Conservation (phyloP, 441 rosid species). For the Viola pubescens region DNA sequence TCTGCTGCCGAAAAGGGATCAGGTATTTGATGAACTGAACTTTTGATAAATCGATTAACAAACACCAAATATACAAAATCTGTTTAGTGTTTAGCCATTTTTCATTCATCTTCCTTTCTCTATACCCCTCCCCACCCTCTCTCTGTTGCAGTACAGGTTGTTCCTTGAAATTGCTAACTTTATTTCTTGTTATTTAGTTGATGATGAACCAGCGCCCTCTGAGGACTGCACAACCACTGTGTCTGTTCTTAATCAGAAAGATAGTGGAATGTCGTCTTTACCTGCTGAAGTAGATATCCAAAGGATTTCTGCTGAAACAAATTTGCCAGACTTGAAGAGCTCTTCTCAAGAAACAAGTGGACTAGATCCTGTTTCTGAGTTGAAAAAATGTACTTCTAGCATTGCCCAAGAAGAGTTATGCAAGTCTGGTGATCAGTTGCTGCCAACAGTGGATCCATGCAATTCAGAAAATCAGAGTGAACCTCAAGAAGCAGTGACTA, state of each 20-base stretch:
- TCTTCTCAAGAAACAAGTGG: conserved; percentile 27
- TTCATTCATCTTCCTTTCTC: background rate
- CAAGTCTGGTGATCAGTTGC: conserved; percentile 26
- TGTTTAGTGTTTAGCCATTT: conserved; percentile 11
- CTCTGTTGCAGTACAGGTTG: conserved; percentile 2
- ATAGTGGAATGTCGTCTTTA: conserved; percentile 27
- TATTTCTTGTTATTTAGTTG: conserved; percentile 16
- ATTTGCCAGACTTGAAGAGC: conserved; percentile 24
- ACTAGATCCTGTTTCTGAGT: conserved; percentile 20
- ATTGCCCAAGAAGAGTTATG: conserved; percentile 21
- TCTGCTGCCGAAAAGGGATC: conserved; percentile 25
- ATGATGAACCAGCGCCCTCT: conserved; percentile 20
- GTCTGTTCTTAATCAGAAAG: conserved; percentile 26
- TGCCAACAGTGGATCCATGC: conserved; percentile 27
- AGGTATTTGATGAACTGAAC: conserved; percentile 31
- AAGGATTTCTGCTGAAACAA: conserved; percentile 20
- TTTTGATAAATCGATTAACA: conserved; percentile 7
- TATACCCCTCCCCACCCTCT: background rate
- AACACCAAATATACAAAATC: conserved; percentile 5
- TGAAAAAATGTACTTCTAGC: conserved; percentile 22
- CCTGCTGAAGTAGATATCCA: conserved; percentile 19
- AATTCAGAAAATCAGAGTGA: conserved; percentile 25
- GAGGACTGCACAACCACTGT: conserved; percentile 16
- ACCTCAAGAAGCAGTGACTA: conserved; percentile 18
- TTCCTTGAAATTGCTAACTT: conserved; percentile 18